These are phyloP conservation scores for Eleusine coracana DNA, from an alignment of 176 grass and related monocot genomes.

Conservation along the genomic window DNA sequence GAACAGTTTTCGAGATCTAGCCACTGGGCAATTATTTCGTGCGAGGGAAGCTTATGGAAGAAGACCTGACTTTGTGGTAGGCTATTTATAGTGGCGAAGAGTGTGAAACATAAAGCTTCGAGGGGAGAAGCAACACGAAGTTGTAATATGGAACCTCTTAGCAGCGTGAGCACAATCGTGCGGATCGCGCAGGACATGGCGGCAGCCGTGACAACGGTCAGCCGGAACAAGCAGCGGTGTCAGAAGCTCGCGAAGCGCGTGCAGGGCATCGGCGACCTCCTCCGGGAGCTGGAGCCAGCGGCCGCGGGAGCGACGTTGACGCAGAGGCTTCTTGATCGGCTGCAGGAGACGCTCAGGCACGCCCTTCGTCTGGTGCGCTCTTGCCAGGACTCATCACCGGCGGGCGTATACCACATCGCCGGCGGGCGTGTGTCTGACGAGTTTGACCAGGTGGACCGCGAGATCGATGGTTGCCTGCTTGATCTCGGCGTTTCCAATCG, in stretches of 20 bases:
- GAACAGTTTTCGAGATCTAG: no score
- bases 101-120: not conserved
- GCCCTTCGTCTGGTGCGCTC: not conserved
- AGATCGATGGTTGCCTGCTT: not conserved
- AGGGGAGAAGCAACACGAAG: no score
- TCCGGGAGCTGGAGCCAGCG: not conserved
- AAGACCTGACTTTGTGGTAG: no score
- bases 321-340: not conserved
- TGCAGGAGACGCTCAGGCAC: not conserved
- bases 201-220: not conserved
- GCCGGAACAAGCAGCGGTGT: not conserved
- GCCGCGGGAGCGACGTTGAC: not conserved
- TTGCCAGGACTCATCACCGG: not conserved
- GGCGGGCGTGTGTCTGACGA: not conserved
- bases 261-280: not conserved
- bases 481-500: not conserved
- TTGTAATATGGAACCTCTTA: not conserved
- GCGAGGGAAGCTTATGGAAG: no score
- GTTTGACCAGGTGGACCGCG: slow-evolving; percentile 1
- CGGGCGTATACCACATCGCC: not conserved
- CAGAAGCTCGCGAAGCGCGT: not conserved
- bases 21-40: no score
- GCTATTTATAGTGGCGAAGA: no score
- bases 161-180: not conserved
- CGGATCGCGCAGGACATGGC: not conserved